These are phyloP conservation scores for Neodidymelliopsis sp. DNA, from an alignment of 2,329 filamentous ascomycete species.

Conservation along the genomic window DNA sequence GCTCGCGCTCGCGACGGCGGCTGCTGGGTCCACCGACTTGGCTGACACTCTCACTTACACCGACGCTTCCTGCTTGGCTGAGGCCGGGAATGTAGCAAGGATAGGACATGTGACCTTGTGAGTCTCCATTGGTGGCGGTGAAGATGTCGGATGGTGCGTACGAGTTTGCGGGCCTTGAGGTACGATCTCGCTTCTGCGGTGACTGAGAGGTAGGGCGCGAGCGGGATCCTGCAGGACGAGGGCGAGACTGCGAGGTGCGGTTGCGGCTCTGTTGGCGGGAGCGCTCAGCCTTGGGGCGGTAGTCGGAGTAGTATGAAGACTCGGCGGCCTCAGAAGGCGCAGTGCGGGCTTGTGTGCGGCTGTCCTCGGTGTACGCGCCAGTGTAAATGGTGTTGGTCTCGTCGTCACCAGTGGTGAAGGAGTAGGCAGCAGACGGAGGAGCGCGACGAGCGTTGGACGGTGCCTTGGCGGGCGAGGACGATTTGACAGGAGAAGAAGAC, in stretches of 20 bases:
- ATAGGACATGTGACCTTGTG: conserved; percentile 62
- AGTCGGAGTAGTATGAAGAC: conserved; percentile 51
- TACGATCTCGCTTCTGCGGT: conserved; percentile 44
- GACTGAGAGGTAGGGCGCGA: conserved; percentile 44
- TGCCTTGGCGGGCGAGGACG: conserved; percentile 21
- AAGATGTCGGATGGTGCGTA: conserved; percentile 43
- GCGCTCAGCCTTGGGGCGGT: conserved; percentile 49
- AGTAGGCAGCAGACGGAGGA: conserved; percentile 53
- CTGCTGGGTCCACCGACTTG: conserved; percentile 47
- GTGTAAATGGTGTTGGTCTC: conserved; percentile 56
- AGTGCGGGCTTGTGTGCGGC: conserved; percentile 31
- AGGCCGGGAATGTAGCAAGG: conserved; percentile 65
- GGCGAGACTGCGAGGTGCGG: conserved; percentile 23
- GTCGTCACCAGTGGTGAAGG: conserved; percentile 59
- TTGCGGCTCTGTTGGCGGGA: conserved; percentile 30
- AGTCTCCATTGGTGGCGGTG: conserved; percentile 49
- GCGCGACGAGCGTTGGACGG: conserved; percentile 38
- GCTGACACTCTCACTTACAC: conserved; percentile 49
- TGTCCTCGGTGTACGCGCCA: conserved; percentile 49
- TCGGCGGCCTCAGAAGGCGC: conserved; percentile 32
- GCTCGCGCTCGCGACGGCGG: conserved; percentile 18
- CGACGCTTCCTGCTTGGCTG: conserved; percentile 49
- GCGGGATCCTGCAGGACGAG: conserved; percentile 30
- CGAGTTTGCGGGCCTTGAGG: conserved; percentile 33
- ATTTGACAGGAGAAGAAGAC: conserved; percentile 20